phyloP scores from a whole-genome alignment of 257 asterid genomes.

The Sherardia arvensis region DNA sequence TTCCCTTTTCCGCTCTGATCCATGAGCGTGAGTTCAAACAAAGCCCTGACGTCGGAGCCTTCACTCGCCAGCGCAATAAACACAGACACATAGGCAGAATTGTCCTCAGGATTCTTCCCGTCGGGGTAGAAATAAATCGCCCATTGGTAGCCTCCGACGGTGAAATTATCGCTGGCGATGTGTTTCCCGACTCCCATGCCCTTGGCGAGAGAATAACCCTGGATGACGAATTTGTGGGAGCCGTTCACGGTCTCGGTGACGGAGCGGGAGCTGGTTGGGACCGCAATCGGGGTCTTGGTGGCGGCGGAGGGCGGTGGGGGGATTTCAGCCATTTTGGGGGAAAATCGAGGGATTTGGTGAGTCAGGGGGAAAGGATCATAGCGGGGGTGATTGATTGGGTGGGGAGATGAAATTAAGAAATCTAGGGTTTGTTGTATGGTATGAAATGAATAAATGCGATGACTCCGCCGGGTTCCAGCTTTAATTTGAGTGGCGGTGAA shows the following conservation, averaged over 20 bases:
- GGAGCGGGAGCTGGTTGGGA: slow-evolving; percentile 63
- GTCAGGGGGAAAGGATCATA: slow-evolving; percentile 7
- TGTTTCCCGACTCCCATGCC: slow-evolving; percentile 83
- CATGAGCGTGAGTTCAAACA: slow-evolving; percentile 72
- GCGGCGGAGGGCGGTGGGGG: slow-evolving; percentile 7
- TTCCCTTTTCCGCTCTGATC: slow-evolving; percentile 93
- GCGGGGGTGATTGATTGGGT: not conserved
- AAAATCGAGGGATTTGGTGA: not conserved
- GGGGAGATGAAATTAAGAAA: not conserved
- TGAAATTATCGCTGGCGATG: slow-evolving; percentile 70
- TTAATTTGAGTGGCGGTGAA: not conserved
- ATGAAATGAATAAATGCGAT: not conserved
- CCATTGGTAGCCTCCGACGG: slow-evolving; percentile 78
- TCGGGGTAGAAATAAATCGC: slow-evolving; percentile 85
- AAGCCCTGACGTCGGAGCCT: slow-evolving; percentile 76
- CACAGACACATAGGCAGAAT: slow-evolving; percentile 59
- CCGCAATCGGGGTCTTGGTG: slow-evolving; percentile 7
- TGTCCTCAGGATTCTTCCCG: slow-evolving; percentile 74
- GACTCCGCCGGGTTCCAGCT: not conserved
- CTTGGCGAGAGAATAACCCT: slow-evolving; percentile 70
- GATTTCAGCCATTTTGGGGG: slow-evolving; percentile 9
- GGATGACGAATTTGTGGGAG: slow-evolving; percentile 67
- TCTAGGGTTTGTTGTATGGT: slow-evolving; percentile 12
- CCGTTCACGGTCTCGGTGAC: slow-evolving; percentile 70
- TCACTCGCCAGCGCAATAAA: slow-evolving; percentile 78